Base-by-base conservation (phyloP, 139 green algal genomes). In the Coelastrella sp. region DNA sequence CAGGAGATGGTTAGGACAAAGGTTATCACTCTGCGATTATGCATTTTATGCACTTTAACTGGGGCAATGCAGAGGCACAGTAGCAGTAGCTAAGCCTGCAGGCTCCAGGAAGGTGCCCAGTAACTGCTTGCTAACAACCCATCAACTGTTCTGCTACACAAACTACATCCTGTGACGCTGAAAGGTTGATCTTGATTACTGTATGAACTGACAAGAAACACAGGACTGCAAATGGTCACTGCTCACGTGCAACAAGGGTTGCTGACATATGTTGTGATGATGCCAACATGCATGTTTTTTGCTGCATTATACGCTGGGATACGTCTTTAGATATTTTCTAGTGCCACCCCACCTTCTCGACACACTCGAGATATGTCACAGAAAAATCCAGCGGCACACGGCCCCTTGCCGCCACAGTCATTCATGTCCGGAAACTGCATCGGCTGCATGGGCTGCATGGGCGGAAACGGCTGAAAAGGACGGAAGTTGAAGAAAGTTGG, bases 291-390 rank as follows among this genome's bases (percentile, higher is more conserved):
- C 32, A 47, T 1, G 32, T 47, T 47, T 47, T 2, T 47, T 47
- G 32, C 32, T 71, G 61, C 61, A 71, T 2, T 71, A 13, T 13
- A 13, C 11, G 11, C 8, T 71, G 61, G 61, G 32, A 47, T 47
- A 47, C 32, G 32, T 47, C 32, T 47, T 47, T 47, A 47, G 32
- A 47, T 47, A 47, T 47, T 47, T 71, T 71, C 61, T 71, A 10
- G 11, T 19, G 61, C 61, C 11, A 13, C 0, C 61, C 11, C 11
- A 57, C 74, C 74, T 54, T 80, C 7, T 57, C 16, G 23, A 47
- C 76, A 82, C 76, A 82, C 54, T 59, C 7, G 14, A 57, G 19
- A 58, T 74, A 22, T 4, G 6, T 88, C 83, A 58, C 83, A 88
- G 54, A 88, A 88, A 14, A 60, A 4, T 19, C 32, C 17, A 4